Conservation (phyloP, 768 basidiomycete species). For the Steccherinum ochraceum region DNA sequence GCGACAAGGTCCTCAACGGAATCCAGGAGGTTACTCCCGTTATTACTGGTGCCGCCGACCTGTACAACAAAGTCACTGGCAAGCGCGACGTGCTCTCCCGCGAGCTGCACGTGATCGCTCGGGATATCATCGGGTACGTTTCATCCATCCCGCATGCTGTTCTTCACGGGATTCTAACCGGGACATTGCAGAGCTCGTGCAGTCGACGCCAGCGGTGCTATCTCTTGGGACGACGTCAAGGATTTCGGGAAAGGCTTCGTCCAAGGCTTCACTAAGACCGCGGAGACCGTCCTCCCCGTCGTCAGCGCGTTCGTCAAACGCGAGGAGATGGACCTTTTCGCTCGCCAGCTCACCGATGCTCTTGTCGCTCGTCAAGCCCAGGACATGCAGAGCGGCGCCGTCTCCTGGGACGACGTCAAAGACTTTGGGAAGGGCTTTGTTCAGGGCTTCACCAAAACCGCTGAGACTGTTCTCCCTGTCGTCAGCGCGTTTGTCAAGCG, state of each 20-base stretch:
- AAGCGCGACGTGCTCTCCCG: not conserved
- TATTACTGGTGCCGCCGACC: not conserved
- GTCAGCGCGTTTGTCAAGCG: too few relatives aligned
- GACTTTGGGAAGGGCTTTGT: not conserved
- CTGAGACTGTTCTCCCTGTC: too few relatives aligned
- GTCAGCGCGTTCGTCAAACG: not conserved
- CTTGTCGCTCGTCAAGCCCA: too few relatives aligned
- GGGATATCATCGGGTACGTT: too few relatives aligned
- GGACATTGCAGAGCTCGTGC: too few relatives aligned
- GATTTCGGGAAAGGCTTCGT: not conserved
- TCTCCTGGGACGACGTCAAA: not conserved
- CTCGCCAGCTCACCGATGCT: not conserved
- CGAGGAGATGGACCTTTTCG: not conserved
- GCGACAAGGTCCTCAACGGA: not conserved
- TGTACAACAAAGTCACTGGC: not conserved
- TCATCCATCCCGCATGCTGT: too few relatives aligned
- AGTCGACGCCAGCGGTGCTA: not conserved
- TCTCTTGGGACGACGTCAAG: not conserved
- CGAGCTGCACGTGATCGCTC: not conserved
- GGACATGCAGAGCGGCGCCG: too few relatives aligned
- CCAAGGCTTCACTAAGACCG: not conserved
- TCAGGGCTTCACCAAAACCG: too few relatives aligned
- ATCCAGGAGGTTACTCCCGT: not conserved
- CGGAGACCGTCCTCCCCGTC: not conserved
- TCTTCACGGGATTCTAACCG: too few relatives aligned